Percentiles rank a stretch among this genome's conserved stretches.
Evolutionary conservation across 108 stramenopile species (phyloP).

Genomic region (Skeletonema menzelii): DNA sequence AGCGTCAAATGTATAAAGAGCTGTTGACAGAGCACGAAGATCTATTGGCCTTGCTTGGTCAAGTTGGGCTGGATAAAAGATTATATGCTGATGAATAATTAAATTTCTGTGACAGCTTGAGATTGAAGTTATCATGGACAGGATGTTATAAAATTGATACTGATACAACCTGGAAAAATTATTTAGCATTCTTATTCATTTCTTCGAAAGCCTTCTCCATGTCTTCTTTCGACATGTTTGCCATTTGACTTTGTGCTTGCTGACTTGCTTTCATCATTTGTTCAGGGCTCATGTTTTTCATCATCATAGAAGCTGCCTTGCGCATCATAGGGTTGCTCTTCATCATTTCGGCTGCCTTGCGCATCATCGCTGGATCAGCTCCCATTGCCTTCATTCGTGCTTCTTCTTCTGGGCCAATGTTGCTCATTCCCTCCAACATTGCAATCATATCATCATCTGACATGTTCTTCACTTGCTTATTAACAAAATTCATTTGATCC

Average conservation of each 20-base stretch:
- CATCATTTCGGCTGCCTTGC: slow-evolving; percentile 64
- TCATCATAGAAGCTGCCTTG: slow-evolving; percentile 64
- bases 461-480: slow-evolving; percentile 67
- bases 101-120: neutral
- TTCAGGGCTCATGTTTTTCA: slow-evolving; percentile 71
- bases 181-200: slow-evolving; percentile 27
- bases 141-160: too few species aligned
- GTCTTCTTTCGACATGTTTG: slow-evolving; percentile 57
- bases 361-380: slow-evolving; percentile 68
- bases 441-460: slow-evolving; percentile 54
- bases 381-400: slow-evolving; percentile 76
- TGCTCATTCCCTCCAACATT: slow-evolving; percentile 64
- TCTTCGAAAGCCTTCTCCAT: slow-evolving; percentile 45
- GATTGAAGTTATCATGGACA: too few species aligned
- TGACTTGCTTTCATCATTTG: slow-evolving; percentile 65
- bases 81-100: neutral
- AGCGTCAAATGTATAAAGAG: slow-evolving; percentile 66
- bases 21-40: slow-evolving; percentile 71
- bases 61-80: slow-evolving; percentile 20
- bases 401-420: slow-evolving; percentile 68
- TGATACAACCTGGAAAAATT: neutral
- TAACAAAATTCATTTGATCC: slow-evolving; percentile 57
- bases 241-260: slow-evolving; percentile 72
- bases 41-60: slow-evolving; percentile 59
- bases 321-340: slow-evolving; percentile 70